These are phyloP conservation scores for Lathyrus oleraceus DNA, from an alignment of 306 rosid genomes.

Conservation along the genomic window DNA sequence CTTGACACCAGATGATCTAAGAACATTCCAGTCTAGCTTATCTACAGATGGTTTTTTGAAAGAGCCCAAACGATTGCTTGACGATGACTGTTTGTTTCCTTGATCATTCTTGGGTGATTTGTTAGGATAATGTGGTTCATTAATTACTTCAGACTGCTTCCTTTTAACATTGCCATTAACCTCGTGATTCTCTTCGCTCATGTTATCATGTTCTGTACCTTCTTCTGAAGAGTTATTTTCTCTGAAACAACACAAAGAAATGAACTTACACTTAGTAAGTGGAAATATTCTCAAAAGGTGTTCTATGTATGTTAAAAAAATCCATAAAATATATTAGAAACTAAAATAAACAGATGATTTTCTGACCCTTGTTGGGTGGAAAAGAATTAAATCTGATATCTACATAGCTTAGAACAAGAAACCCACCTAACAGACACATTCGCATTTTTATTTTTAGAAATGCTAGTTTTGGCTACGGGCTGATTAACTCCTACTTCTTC, in stretches of 20 bases:
- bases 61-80: constrained; percentile 48
- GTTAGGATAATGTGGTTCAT: constrained; percentile 50
- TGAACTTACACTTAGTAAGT: not conserved
- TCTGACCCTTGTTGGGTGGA: not conserved
- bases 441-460: constrained; percentile 50
- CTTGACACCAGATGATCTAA: constrained; percentile 59
- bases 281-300: not conserved
- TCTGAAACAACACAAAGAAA: constrained; percentile 49
- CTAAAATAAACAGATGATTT: not conserved
- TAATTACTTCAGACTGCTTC: constrained; percentile 50
- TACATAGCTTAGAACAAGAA: constrained; percentile 12
- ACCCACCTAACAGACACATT: constrained; percentile 54
- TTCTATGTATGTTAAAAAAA: not conserved
- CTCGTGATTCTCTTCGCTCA: constrained; percentile 27
- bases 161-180: constrained; percentile 59
- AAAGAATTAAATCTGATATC: not conserved
- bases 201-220: constrained; percentile 40
- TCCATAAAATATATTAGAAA: not conserved
- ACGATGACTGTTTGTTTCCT: constrained; percentile 38
- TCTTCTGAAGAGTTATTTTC: constrained; percentile 50
- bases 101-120: constrained; percentile 57
- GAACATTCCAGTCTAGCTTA: constrained; percentile 71
- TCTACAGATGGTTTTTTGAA: constrained; percentile 67
- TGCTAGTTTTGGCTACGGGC: constrained; percentile 48
- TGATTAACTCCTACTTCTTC: constrained; percentile 49